Base-by-base conservation (phyloP, 176 grass and related monocot species). In the Carex cristatella region DNA sequence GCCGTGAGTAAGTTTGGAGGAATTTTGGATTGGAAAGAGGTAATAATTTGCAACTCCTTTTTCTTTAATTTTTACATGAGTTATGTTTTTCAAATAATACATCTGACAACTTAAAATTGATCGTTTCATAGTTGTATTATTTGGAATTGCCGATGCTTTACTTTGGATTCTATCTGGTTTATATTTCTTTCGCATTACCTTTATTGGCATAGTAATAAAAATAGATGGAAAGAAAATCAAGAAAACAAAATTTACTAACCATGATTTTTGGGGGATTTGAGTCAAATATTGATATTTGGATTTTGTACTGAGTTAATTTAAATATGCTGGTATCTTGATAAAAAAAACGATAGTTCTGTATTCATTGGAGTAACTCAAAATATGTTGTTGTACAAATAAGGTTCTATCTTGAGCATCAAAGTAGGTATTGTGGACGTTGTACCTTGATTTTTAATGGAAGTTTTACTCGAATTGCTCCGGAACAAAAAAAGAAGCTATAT, bases 1-100 rank as follows among this genome's bases (percentile, higher is more conserved):
- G 93, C 90, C 15, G 93, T 99, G 13, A 91, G 87, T 78, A 99
- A 92, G 84, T 95, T 95, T 65, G 88, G 96, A 55, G 96, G 96
- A 7, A 92, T 92, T 86, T 88, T 89, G 51, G 93, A 95, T 48
- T 89, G 90, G 91, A 94, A 95, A 87, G 90, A 99, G 91, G 96
- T 99, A 91, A 63, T 77, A 18, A 3, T 63, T 5, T 57, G 57
- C 53, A 79, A 1, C n/a, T 5, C 4, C 65, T 58, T 63, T 6
- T 59, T 49, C 1, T 27, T 16, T 75, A 75, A 46, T 63, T 63
- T 63, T 63, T 63, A n/a, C 6, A 63, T 28, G 61, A 63, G n/a
- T 63, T 63, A 27, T 27, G 19, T 63, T 63, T 63, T 28, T 18
- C 46, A 49, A 49, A 1, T 49, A 49, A 49, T 0, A 10, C 10